Percentiles rank a stretch among this genome's conserved stretches.
Conservation (phyloP, 805 yeast genomes). For the Kazachstania taianensis region DNA sequence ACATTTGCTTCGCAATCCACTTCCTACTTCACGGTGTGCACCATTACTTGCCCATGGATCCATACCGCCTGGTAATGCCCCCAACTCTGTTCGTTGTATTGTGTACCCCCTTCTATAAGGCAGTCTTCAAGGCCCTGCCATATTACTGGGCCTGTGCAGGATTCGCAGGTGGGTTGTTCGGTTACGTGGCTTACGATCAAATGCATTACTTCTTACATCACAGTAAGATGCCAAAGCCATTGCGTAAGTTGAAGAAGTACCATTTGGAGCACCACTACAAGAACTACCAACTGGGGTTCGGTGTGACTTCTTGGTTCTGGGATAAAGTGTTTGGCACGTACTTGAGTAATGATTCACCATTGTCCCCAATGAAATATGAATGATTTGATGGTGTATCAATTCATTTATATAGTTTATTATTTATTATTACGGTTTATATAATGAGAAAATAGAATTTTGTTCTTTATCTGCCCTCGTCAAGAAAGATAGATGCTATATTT, state of each 20-base stretch:
- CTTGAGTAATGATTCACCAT: constrained; percentile 36
- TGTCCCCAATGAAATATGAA: constrained; percentile 29
- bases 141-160: constrained; percentile 80
- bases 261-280: constrained; percentile 97
- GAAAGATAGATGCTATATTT: too few relatives aligned
- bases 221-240: constrained; percentile 61
- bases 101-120: constrained; percentile 68
- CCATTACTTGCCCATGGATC: constrained; percentile 97
- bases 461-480: too few relatives aligned
- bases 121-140: constrained; percentile 71
- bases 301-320: constrained; percentile 93
- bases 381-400: too few relatives aligned
- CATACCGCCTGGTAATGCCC: constrained; percentile 87
- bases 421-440: too few relatives aligned
- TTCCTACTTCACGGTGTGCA: constrained; percentile 92
- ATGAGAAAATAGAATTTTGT: too few relatives aligned
- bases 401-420: too few relatives aligned
- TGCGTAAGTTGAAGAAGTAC: constrained; percentile 74
- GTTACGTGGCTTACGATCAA: constrained; percentile 83
- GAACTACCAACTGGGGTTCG: constrained; percentile 93
- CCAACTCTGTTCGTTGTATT: constrained; percentile 72
- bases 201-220: constrained; percentile 95
- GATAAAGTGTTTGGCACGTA: constrained; percentile 83
- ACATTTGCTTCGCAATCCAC: constrained; percentile 66
- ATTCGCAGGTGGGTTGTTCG: constrained; percentile 92